Evolutionary conservation across 306 rosid genomes (phyloP), one percentile per base, ranked within the genome.

Genomic region (Luffa aegyptiaca): DNA sequence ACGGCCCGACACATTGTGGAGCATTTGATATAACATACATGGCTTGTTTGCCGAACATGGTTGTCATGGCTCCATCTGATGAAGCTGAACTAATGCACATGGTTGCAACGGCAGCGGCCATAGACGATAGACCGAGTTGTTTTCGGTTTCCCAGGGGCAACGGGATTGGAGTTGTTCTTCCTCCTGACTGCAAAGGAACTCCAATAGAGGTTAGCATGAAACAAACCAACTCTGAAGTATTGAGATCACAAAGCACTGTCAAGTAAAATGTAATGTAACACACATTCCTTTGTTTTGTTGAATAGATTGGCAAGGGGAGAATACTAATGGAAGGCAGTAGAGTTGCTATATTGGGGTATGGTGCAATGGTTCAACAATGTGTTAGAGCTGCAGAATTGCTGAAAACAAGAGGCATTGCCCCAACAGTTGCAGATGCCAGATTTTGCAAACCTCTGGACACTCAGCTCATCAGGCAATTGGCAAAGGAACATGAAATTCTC

Each of bases 21-120:
- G 97, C 98, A 68, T 94, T 94, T 86, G 98, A 94, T 71, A 86
- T 92, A 65, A 75, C 96, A 21, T 94, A 87, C 90, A 92, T 94
- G 98, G 97, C 97, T 79, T 92, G 97, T 84, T 86, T 94, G 86
- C 98, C 98, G 31, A 94, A 92, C 86, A 94, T 94, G 97, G 88
- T 94, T 83, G 97, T 92, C 74, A 94, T 94, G 98, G 98, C 98
- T 78, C 97, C 98, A 13, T 90, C 95, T 36, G 97, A 94, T 82
- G 98, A 94, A 84, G 93, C 93, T 69, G 98, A 94, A 79, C 88
- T 94, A 11, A 91, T 94, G 90, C 90, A 94, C 90, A 94, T 92
- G 97, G 97, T 94, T 61, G 93, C 97, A 77, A 92, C 98, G 8
- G 98, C 97, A 12, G 92, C 92, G 56, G 80, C 80, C 59, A 94